Conservation (phyloP, 2,329 filamentous ascomycete species). For the Colletotrichum tropicale region DNA sequence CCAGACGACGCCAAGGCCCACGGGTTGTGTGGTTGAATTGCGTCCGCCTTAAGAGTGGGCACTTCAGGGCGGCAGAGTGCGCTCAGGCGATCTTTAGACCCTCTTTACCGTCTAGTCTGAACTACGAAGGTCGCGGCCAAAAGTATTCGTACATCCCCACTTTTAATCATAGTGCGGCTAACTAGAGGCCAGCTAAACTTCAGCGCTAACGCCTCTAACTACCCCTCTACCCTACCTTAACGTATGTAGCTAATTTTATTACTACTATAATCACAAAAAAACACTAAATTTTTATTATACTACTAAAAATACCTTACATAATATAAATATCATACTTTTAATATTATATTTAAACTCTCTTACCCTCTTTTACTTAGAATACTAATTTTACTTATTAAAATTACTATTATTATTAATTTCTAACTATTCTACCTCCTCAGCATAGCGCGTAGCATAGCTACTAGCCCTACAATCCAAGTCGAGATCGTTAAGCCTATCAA, state of each 20-base stretch:
- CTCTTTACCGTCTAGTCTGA: neutral
- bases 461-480: neutral
- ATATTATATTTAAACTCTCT: neutral
- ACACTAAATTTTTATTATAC: neutral
- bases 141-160: no score
- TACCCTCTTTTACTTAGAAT: neutral
- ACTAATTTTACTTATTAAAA: neutral
- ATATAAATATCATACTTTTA: neutral
- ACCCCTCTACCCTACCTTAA: neutral
- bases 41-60: neutral
- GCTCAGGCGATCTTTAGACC: neutral
- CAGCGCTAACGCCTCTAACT: neutral
- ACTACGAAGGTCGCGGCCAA: no score
- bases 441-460: rapidly evolving
- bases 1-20: neutral
- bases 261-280: neutral
- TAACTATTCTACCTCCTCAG: neutral
- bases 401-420: neutral
- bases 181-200: neutral
- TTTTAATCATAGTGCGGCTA: no score
- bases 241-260: neutral
- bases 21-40: neutral
- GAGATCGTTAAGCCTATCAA: no score
- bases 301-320: no score
- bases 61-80: neutral